Percentiles rank a stretch among this genome's conserved stretches.
Evolutionary conservation across 768 basidiomycete species (phyloP).

Genomic region (Calocera viscosa): DNA sequence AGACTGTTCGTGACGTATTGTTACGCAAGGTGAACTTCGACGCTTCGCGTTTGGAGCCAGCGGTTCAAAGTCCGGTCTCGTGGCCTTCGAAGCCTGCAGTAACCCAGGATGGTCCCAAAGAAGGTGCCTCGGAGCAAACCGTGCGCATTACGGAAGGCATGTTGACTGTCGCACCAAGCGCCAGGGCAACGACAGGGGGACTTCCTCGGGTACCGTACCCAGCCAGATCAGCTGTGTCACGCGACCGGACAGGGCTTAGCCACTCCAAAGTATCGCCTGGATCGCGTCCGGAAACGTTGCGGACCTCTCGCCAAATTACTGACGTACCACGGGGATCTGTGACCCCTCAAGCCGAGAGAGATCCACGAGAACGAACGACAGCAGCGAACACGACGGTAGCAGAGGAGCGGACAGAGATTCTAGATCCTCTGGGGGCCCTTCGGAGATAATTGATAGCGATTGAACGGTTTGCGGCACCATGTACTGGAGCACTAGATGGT

Average conservation of each 20-base stretch:
- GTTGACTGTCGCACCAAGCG: too few species aligned
- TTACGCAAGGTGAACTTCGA: neutral
- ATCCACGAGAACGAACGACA: neutral
- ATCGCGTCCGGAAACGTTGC: too few species aligned
- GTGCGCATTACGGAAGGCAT: too few species aligned
- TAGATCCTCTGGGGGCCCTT: neutral
- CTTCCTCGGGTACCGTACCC: too few species aligned
- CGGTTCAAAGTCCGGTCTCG: neutral
- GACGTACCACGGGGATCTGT: neutral
- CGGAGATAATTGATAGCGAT: neutral
- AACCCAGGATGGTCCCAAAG: neutral
- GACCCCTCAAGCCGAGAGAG: neutral
- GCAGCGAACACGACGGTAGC: neutral
- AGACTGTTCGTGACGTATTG: neutral
- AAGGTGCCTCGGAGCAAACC: neutral
- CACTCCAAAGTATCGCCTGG: too few species aligned
- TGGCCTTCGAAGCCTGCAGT: neutral
- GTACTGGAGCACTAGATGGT: too few species aligned
- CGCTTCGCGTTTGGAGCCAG: neutral
- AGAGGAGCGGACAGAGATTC: neutral
- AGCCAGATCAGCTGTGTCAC: too few species aligned
- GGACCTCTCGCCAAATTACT: too few species aligned
- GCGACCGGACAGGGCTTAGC: too few species aligned
- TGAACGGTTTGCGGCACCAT: too few species aligned
- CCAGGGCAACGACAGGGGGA: too few species aligned